A percentile compares a stretch with the other conserved stretches of the same genome.
Conservation (phyloP, 306 rosid species). For the Lathyrus oleraceus region DNA sequence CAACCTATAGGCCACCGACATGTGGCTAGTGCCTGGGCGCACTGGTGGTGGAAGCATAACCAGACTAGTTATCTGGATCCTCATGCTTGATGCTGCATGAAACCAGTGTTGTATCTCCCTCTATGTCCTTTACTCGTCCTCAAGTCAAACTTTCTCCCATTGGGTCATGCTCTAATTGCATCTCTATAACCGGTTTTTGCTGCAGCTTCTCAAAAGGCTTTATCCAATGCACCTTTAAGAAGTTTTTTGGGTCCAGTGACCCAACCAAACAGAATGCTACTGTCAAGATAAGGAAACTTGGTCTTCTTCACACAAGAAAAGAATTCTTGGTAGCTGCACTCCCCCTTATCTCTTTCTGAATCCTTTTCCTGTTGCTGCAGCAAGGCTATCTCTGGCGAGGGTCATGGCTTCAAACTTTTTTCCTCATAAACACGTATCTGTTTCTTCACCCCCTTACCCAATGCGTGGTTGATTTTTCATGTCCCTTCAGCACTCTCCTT, state of each 20-base stretch:
- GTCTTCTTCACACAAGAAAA: not conserved
- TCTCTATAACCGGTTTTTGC: not conserved
- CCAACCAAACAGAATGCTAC: not conserved
- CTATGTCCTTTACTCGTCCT: not conserved
- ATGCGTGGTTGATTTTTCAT: not conserved
- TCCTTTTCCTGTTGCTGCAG: not conserved
- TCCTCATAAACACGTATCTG: not conserved
- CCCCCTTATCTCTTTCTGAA: not conserved
- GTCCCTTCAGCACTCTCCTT: constrained; percentile 9
- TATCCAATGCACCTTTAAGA: not conserved
- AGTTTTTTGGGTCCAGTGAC: not conserved
- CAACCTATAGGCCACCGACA: not conserved
- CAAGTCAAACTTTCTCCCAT: not conserved
- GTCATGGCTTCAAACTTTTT: not conserved
- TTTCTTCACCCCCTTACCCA: not conserved
- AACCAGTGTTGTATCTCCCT: not conserved
- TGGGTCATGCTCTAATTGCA: not conserved
- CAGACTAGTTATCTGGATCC: not conserved
- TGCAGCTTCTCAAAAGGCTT: not conserved
- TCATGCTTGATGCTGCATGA: not conserved
- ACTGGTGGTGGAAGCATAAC: not conserved
- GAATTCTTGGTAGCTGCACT: not conserved
- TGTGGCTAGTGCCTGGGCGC: not conserved
- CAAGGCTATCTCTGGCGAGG: not conserved
- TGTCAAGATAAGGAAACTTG: not conserved